A percentile compares a stretch with the other conserved stretches of the same genome.
Evolutionary conservation across 1,284 basidiomycete genomes (phyloP).

Genomic region (Cystobasidium pallidum): DNA sequence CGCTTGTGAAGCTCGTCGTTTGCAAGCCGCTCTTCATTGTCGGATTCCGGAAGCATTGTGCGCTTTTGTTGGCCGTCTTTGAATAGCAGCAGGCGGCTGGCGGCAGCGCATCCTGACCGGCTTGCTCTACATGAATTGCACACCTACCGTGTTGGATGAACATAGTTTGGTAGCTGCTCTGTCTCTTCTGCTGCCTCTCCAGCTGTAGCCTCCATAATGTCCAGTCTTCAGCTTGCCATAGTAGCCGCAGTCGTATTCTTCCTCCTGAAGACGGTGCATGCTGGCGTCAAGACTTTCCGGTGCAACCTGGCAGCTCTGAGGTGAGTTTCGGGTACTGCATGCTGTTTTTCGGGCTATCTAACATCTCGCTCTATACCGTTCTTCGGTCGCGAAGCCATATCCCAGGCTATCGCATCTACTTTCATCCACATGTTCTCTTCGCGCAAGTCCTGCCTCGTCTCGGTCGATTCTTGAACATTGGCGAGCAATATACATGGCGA

Average conservation of each 20-base stretch:
- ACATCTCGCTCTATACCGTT: neutral
- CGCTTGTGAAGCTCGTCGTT: neutral
- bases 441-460: constrained; percentile 41
- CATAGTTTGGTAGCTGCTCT: too few species aligned
- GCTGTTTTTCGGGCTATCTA: neutral
- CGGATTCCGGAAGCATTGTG: neutral
- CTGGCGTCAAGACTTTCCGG: constrained; percentile 15
- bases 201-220: neutral
- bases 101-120: too few species aligned
- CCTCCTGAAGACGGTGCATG: constrained; percentile 5
- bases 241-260: neutral
- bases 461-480: constrained; percentile 41
- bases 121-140: too few species aligned
- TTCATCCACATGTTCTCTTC: constrained; percentile 45
- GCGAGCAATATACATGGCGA: constrained; percentile 43
- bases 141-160: too few species aligned
- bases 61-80: constrained; percentile 1
- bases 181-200: too few species aligned
- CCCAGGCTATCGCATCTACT: constrained; percentile 43
- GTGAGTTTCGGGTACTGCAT: constrained; percentile 1
- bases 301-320: constrained; percentile 8
- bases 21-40: neutral
- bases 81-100: neutral
- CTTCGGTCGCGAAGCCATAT: constrained; percentile 37
- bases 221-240: constrained; percentile 6